These are phyloP conservation scores for Primulina eburnea DNA, from an alignment of 257 asterid species.

Conservation along the genomic window DNA sequence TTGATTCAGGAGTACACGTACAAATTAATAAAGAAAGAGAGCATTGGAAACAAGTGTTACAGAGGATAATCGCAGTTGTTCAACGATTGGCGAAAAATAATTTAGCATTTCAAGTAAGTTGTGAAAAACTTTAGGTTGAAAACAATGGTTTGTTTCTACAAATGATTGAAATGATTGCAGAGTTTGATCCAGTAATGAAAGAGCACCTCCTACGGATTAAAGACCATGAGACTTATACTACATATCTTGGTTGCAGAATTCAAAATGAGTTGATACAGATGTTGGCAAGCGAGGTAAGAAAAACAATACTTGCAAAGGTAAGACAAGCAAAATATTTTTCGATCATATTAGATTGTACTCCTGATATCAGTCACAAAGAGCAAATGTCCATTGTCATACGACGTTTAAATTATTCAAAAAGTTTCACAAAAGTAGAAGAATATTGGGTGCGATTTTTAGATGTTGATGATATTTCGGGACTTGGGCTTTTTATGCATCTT, in stretches of 20 bases:
- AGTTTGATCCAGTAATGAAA: constrained; percentile 18
- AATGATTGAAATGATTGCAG: constrained; percentile 16
- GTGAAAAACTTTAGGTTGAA: constrained; percentile 10
- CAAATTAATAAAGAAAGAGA: constrained; percentile 18
- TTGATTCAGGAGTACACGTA: constrained; percentile 14
- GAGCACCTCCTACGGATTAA: constrained; percentile 3
- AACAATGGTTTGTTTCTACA: constrained; percentile 18
- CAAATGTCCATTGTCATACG: too few species aligned
- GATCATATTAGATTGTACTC: neutral
- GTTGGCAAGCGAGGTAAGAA: too few species aligned
- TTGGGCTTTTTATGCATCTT: too few species aligned
- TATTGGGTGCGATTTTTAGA: neutral
- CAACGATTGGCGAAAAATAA: neutral
- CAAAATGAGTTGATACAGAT: constrained; percentile 10
- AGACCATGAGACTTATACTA: neutral
- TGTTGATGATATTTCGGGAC: too few species aligned
- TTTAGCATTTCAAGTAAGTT: constrained; percentile 20
- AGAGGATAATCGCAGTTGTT: constrained; percentile 12
- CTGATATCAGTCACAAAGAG: neutral
- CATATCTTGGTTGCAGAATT: constrained; percentile 2
- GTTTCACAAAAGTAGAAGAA: constrained; percentile 1
- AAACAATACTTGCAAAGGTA: too few species aligned
- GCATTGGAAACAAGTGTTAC: constrained; percentile 15
- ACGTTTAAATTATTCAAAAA: neutral
- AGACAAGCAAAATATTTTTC: too few species aligned